Conservation (phyloP, 1,284 basidiomycete species). For the Moniliophthora roreri region DNA sequence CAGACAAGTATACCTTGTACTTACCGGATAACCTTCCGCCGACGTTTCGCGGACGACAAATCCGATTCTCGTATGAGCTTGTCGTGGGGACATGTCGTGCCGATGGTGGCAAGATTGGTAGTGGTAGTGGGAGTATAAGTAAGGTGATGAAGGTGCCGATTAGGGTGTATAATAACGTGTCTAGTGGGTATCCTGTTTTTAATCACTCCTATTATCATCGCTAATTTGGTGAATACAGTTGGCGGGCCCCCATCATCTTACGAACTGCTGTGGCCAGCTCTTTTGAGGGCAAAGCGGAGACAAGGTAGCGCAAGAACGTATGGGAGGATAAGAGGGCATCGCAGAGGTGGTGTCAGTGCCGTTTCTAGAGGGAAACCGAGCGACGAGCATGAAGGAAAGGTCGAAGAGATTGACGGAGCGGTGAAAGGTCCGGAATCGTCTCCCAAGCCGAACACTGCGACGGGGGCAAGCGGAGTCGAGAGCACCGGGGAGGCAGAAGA, state of each 20-base stretch:
- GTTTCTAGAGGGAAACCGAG: background rate
- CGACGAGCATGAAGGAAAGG: slow-evolving; percentile 21
- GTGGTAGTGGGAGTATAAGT: slow-evolving; percentile 58
- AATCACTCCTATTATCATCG: slow-evolving; percentile 3
- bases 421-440: too few relatives aligned
- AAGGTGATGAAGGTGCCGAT: slow-evolving; percentile 88
- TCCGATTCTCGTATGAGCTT: slow-evolving; percentile 89
- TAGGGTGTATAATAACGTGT: slow-evolving; percentile 82
- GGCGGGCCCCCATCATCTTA: slow-evolving; percentile 54
- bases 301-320: slow-evolving; percentile 31
- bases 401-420: background rate
- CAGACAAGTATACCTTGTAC: slow-evolving; percentile 77
- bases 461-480: background rate
- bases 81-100: slow-evolving; percentile 83
- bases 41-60: slow-evolving; percentile 81
- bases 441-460: background rate
- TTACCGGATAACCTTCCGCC: slow-evolving; percentile 86
- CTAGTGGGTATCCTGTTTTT: slow-evolving; percentile 49
- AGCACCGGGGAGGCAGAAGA: slow-evolving; percentile 11
- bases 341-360: background rate
- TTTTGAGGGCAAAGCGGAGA: too few relatives aligned
- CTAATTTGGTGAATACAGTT: slow-evolving; percentile 40
- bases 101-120: slow-evolving; percentile 29
- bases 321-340: slow-evolving; percentile 5
- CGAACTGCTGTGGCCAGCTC: slow-evolving; percentile 69